A percentile compares a stretch with the other conserved stretches of the same genome.
These are phyloP conservation scores for Scutellaria minor DNA, from an alignment of 257 asterid genomes.

Conservation along the genomic window DNA sequence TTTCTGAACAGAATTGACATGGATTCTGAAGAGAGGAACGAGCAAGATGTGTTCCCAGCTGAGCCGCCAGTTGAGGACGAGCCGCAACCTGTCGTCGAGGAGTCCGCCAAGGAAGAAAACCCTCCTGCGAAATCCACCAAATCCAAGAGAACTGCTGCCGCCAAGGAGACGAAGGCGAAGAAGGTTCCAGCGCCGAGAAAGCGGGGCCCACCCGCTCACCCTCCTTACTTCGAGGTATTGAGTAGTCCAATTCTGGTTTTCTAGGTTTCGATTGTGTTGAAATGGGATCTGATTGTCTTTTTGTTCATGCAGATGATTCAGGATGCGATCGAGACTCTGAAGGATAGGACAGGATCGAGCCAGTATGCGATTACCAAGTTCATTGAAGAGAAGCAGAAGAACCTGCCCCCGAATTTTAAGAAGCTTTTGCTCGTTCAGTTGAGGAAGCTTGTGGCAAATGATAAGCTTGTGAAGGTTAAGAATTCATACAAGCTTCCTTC, in stretches of 20 bases:
- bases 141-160: slow-evolving; percentile 34
- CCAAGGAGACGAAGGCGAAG: slow-evolving; percentile 52
- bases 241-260: background rate
- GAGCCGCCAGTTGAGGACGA: slow-evolving; percentile 37
- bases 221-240: slow-evolving; percentile 80
- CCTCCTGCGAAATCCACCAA: slow-evolving; percentile 45
- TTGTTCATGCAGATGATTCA: slow-evolving; percentile 65
- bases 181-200: slow-evolving; percentile 67
- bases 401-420: slow-evolving; percentile 73
- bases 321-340: slow-evolving; percentile 71
- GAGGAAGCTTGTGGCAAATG: slow-evolving; percentile 69
- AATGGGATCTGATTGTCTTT: slow-evolving; percentile 33
- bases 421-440: slow-evolving; percentile 67
- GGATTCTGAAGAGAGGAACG: slow-evolving; percentile 40
- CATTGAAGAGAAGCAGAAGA: slow-evolving; percentile 73
- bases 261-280: background rate
- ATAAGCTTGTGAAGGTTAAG: slow-evolving; percentile 70
- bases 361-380: slow-evolving; percentile 77
- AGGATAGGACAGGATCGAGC: slow-evolving; percentile 85
- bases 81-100: slow-evolving; percentile 34
- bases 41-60: slow-evolving; percentile 41
- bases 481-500: slow-evolving; percentile 63
- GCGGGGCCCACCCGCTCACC: slow-evolving; percentile 54
- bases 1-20: slow-evolving; percentile 6
- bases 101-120: slow-evolving; percentile 34